Evolutionary conservation across 2,329 filamentous ascomycete genomes (phyloP).

Genomic region (Alternaria consortialis): DNA sequence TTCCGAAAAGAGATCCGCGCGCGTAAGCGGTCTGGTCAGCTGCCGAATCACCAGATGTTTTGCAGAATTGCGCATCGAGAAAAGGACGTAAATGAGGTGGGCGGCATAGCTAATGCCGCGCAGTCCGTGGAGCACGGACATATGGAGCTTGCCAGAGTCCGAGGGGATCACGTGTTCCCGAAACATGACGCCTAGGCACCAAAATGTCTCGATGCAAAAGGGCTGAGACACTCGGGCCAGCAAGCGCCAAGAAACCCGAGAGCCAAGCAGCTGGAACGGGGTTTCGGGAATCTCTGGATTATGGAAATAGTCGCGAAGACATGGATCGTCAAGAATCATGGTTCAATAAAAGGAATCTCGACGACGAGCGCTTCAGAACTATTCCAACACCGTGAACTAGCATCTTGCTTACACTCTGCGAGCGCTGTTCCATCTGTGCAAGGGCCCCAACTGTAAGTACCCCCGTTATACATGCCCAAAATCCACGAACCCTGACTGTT

Average conservation of each 20-base stretch:
- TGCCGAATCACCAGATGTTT: not conserved
- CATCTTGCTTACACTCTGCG: not conserved
- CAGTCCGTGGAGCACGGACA: not conserved
- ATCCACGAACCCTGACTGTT: not conserved
- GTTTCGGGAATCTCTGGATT: not conserved
- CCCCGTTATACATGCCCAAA: not conserved
- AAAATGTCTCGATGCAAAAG: too few relatives aligned
- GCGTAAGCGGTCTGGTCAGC: not conserved
- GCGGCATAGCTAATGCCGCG: not conserved
- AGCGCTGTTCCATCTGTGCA: not conserved
- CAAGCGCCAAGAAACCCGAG: not conserved
- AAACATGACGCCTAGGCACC: too few relatives aligned
- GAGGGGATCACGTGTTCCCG: too few relatives aligned
- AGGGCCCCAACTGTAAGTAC: not conserved
- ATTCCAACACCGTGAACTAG: not conserved
- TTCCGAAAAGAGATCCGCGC: not conserved
- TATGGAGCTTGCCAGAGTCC: too few relatives aligned
- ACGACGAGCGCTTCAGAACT: not conserved
- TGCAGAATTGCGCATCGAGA: not conserved
- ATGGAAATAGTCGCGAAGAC: not conserved
- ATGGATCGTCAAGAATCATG: not conserved
- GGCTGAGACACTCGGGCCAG: too few relatives aligned
- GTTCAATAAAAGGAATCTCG: not conserved
- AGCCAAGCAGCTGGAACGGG: not conserved
- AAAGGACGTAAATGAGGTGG: not conserved